These are phyloP conservation scores for Penicillium pancosmium DNA, from an alignment of 495 filamentous ascomycete genomes.

Conservation along the genomic window DNA sequence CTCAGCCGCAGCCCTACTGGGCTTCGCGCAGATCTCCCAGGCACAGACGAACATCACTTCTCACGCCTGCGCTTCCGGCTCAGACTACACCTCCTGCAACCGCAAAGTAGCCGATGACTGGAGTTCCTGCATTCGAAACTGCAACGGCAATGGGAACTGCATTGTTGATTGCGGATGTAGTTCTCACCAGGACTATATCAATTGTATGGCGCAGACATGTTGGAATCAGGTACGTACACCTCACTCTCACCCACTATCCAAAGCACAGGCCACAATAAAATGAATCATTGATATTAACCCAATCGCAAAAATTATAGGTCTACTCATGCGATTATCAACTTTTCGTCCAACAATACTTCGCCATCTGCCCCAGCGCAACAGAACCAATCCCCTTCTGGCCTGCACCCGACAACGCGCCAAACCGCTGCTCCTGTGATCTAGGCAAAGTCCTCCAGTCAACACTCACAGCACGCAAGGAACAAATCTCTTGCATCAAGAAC, in stretches of 20 bases:
- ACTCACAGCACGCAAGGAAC: slow-evolving; percentile 25
- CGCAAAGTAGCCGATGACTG: slow-evolving; percentile 26
- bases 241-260: too few relatives aligned
- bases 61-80: slow-evolving; percentile 20
- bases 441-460: slow-evolving; percentile 31
- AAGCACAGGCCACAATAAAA: too few relatives aligned
- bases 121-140: slow-evolving; percentile 25
- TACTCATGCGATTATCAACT: slow-evolving; percentile 42
- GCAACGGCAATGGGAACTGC: slow-evolving; percentile 29
- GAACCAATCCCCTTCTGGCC: slow-evolving; percentile 40
- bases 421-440: slow-evolving; percentile 37
- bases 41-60: slow-evolving; percentile 34
- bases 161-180: slow-evolving; percentile 31
- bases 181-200: slow-evolving; percentile 35
- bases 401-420: slow-evolving; percentile 32
- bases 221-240: slow-evolving; percentile 31
- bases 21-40: slow-evolving; percentile 18
- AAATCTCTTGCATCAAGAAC: slow-evolving; percentile 26
- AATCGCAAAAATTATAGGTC: slow-evolving; percentile 15
- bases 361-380: slow-evolving; percentile 30
- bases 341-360: slow-evolving; percentile 36
- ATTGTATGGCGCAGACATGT: slow-evolving; percentile 35
- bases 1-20: slow-evolving; percentile 19
- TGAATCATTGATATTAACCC: too few relatives aligned
- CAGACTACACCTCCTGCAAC: slow-evolving; percentile 26